Percentiles rank a stretch among this genome's conserved stretches.
Evolutionary conservation across 202 grass and related monocot species (phyloP).

Genomic region (Saccharum hybrid): DNA sequence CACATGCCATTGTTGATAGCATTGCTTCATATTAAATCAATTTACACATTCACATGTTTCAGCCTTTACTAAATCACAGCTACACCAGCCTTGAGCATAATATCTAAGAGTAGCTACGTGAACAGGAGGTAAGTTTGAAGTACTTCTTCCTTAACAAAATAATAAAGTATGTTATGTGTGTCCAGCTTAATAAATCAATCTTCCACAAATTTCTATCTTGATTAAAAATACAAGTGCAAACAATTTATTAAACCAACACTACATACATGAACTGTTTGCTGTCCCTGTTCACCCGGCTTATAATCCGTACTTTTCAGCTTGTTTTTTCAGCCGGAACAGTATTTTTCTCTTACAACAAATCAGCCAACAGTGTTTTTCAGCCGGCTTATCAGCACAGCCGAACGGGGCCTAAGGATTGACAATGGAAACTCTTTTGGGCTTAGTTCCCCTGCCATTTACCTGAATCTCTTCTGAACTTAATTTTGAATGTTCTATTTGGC

Average conservation of each 20-base stretch:
- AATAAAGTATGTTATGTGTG: constrained; percentile 11
- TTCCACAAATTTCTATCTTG: background rate
- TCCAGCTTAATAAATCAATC: background rate
- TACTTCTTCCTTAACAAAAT: background rate
- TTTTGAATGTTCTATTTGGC: constrained; percentile 4
- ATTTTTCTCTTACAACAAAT: too few relatives aligned
- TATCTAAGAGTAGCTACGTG: background rate
- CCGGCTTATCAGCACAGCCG: too few relatives aligned
- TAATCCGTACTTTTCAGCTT: too few relatives aligned
- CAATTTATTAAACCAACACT: background rate
- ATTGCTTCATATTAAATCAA: background rate
- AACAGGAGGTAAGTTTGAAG: constrained; percentile 4
- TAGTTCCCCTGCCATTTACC: background rate
- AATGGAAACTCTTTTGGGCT: background rate
- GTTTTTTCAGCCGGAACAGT: too few relatives aligned
- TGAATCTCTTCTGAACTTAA: background rate
- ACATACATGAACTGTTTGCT: background rate
- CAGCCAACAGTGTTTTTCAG: too few relatives aligned
- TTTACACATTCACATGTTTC: background rate
- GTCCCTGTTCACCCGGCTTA: too few relatives aligned
- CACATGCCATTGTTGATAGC: background rate
- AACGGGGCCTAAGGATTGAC: background rate
- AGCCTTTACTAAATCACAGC: background rate
- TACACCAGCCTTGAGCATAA: background rate
- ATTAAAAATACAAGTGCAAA: background rate